Evolutionary conservation across 257 asterid species (phyloP), one percentile per base, ranked within the genome.

Genomic region (Scutellaria baicalensis): DNA sequence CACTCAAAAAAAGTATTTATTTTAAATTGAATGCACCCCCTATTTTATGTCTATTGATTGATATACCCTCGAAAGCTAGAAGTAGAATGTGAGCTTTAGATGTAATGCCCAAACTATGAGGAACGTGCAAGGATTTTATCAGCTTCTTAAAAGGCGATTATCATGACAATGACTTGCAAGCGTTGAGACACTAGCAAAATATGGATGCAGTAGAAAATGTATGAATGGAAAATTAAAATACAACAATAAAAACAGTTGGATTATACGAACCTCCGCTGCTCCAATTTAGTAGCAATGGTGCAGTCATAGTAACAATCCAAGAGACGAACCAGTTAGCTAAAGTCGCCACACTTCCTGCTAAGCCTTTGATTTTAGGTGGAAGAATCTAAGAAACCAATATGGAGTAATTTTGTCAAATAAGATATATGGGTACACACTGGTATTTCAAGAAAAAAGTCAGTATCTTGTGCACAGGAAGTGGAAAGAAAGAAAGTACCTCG

Each of bases 321-420:
- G 89, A 88, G 66, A 48, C 23, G 60, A 79, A 81, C 88, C 92
- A 88, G 78, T 84, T 88, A 16, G 52, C 45, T 80, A 86, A 70
- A 54, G 90, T 73, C 0, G 84, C 83, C 36, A 81, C 75, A 66
- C 92, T 86, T 66, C 95, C 95, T 3, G 87, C 89, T 3, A 85
- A 75, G 33, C 90, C 89, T 80, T 86, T 88, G 69, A 88, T 81
- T 75, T 88, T 86, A 59, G 83, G 75, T 0, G 95, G 92, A 74
- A 88, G 87, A 75, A 88, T 88, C 95, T 88, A 84, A 43, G 54
- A 78, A 33, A 56, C 12, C 43, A 75, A 9, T 70, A n/a, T 6
- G 35, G 51, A 54, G 67, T 16, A 42, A 65, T 27, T 18, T 20
- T 64, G 55, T 70, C 66, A 48, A n/a, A 10, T 23, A 23, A 23